Conservation (phyloP, 345 rosid species). For the Acer saccharum region DNA sequence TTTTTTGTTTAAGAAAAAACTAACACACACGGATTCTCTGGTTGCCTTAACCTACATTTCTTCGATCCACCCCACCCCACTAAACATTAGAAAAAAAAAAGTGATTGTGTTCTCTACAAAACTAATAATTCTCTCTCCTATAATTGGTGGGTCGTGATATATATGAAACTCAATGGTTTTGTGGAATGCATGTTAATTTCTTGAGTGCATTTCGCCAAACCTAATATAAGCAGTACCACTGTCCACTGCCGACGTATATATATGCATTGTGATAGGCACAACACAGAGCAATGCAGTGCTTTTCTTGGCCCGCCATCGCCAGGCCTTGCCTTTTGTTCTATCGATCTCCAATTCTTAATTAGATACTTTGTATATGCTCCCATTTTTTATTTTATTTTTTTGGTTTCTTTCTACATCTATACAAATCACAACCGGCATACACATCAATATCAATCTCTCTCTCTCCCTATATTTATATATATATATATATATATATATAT, state of each 20-base stretch:
- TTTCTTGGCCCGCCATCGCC: background rate
- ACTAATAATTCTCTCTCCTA: background rate
- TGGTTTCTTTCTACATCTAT: background rate
- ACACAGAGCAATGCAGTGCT: background rate
- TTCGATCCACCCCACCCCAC: no score
- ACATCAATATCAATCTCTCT: background rate
- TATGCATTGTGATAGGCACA: background rate
- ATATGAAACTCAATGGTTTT: background rate
- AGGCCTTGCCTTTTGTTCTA: background rate
- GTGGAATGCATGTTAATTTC: background rate
- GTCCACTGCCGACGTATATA: no score
- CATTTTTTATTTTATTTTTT: no score
- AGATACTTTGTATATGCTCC: constrained; percentile 3
- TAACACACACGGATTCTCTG: no score
- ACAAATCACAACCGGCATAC: background rate
- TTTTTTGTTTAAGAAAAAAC: no score
- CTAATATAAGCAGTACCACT: background rate
- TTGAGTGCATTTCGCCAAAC: background rate
- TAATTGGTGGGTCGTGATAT: no score
- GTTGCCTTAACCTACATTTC: background rate
- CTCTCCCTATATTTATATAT: no score
- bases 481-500: no score
- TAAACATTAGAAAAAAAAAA: background rate
- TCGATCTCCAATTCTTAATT: background rate
- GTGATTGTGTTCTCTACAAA: background rate